Base-by-base conservation (phyloP, 257 asterid species). In the Linderniella brevidens region DNA sequence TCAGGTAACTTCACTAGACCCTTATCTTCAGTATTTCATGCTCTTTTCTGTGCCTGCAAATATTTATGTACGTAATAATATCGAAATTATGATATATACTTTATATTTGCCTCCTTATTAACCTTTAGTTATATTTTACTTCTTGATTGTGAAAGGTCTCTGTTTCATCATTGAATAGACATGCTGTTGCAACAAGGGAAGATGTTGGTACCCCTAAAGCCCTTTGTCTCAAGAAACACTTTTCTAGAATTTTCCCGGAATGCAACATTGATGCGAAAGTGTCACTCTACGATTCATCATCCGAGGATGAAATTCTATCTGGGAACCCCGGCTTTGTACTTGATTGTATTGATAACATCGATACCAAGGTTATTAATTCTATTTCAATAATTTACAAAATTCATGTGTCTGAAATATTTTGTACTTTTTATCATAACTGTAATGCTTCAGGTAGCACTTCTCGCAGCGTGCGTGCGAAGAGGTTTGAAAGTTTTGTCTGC, bases 151-250 rank as follows among this genome's bases (percentile, higher is more conserved):
- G 65, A 66, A 70, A 88, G 95, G 95, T 88, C 67, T 78, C 98
- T 39, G 92, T 88, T 63, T 84, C 98, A 43, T 88, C 96, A 37
- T 74, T 88, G 61, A 84, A 88, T 74, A 77, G 98, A 61, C 98
- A 88, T 69, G 94, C 95, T 58, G 94, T 80, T 62, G 98, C 94
- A 5, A 84, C 93, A 37, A 84, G 98, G 56, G 87, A 76, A 68
- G 98, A 88, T 66, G 98, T 88, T 49, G 96, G 98, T 61, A 84
- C 73, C 46, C 67, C 96, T 0, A 88, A 88, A 63, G 87, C 96
- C 62, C 52, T 76, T 43, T 88, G 96, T 69, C 80, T 84, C 58
- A 76, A 80, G 79, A 88, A 75, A 61, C 96, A 84, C 65, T 84
- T 88, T 62, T 67, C 58, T 35, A 64, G 68, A 56, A 88, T 88